Evolutionary conservation across 495 filamentous ascomycete genomes (phyloP).

Genomic region (Cetradonia linearis): DNA sequence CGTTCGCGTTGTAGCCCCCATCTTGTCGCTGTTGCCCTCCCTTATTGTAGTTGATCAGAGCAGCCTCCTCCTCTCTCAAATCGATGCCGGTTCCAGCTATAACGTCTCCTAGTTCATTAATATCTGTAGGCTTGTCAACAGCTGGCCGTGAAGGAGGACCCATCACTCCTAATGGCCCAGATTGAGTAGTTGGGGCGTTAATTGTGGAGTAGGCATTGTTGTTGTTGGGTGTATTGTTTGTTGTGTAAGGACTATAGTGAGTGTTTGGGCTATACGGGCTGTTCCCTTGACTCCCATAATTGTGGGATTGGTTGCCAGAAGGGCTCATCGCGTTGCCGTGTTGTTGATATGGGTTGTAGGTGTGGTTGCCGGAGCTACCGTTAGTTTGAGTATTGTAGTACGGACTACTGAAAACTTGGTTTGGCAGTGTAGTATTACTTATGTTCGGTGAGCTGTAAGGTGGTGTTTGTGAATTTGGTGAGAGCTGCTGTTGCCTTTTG

Average conservation of each 20-base stretch:
- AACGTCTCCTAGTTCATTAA: slow-evolving; percentile 65
- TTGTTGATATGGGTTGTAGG: slow-evolving; percentile 26
- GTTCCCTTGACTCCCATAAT: slow-evolving; percentile 24
- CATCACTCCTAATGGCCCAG: slow-evolving; percentile 51
- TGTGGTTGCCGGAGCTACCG: slow-evolving; percentile 19
- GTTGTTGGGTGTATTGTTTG: slow-evolving; percentile 6
- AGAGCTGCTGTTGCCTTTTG: slow-evolving; percentile 59
- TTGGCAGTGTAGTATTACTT: slow-evolving; percentile 30
- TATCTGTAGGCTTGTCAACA: slow-evolving; percentile 53
- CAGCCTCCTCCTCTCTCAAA: slow-evolving; percentile 70
- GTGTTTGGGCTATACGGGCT: slow-evolving; percentile 14
- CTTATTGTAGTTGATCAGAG: slow-evolving; percentile 48
- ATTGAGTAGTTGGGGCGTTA: slow-evolving; percentile 17
- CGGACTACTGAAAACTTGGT: slow-evolving; percentile 25
- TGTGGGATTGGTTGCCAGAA: slow-evolving; percentile 27
- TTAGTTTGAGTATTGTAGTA: slow-evolving; percentile 25
- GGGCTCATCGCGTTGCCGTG: slow-evolving; percentile 25
- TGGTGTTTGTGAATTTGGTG: slow-evolving; percentile 50
- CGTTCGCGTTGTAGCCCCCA: slow-evolving; percentile 9
- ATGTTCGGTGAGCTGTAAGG: slow-evolving; percentile 44
- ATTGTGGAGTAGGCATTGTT: slow-evolving; percentile 16
- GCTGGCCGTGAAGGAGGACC: slow-evolving; percentile 67
- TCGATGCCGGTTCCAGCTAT: slow-evolving; percentile 72
- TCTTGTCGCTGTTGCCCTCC: slow-evolving; percentile 27
- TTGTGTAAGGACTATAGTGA: slow-evolving; percentile 15